Base-by-base conservation (phyloP, 768 basidiomycete species). In the Tricholoma bakamatsutake region DNA sequence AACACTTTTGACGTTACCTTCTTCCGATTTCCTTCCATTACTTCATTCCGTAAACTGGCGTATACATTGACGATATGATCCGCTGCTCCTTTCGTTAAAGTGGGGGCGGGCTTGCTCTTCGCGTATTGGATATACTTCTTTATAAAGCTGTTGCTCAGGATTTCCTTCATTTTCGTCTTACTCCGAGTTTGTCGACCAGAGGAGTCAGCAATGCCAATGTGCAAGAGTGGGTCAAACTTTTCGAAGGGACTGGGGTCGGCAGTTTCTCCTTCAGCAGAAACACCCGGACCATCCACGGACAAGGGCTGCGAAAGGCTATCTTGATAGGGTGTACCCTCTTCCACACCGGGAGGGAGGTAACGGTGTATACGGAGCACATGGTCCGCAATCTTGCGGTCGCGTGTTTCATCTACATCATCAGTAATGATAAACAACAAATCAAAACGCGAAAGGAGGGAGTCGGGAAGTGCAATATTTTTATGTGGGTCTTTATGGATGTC, bases 401-500 rank as follows among this genome's bases (percentile, higher is more conserved):
- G 82, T 60, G 84, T 81, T 73, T 98, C 96, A 63, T 98, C 93
- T 8, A 98, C 94, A 66, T 99, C 96, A 72, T 98, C 97, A 0
- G 94, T 99, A 15, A 99, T 94, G 53, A 99, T 88, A 67, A 99
- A 99, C 37, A 99, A 82, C 53, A 99, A 74, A 76, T 99, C 96
- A 75, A 99, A 99, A 83, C 96, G 96, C 21, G 96, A 98, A 35
- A 99, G 82, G 37, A 99, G 81, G 24, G 96, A 99, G 70, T 98
- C 96, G 10, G 96, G 96, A 10, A 99, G 82, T 11, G 96, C 96
- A 59, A 99, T 99, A 66, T 99, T 99, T 74, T 90, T 90, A 74
- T 98, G 96, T 30, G 96, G 96, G 69, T 99, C 96, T 71, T 99
- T 99, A 75, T 99, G 96, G 37, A 99, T 90, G 72, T 99, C 96